Base-by-base conservation (phyloP, 768 basidiomycete genomes). In the Boletus tylopilopsis region DNA sequence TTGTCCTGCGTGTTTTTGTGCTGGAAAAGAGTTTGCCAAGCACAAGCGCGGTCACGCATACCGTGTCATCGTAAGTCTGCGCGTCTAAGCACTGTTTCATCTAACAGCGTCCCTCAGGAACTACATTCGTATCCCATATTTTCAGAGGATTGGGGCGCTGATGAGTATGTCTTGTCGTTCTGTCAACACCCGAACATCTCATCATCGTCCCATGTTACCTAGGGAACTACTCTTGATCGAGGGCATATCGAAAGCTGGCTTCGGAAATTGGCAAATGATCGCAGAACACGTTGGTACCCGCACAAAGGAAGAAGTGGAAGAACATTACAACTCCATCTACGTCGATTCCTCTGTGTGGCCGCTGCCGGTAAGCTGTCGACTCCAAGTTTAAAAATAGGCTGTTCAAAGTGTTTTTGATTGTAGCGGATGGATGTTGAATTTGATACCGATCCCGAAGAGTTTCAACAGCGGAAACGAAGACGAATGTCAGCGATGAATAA, bases 261-360 rank as follows among this genome's bases (percentile, higher is more conserved):
- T 98, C 29, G 95, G 95, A 4, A 98, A 97, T 64, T 99, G 95
- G 95, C 86, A 87, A 64, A 94, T 94, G 61, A 90, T 95, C 36
- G 88, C 94, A 2, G 93, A 93, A 58, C 91, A 96, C 67, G 80
- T 99, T 33, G 96, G 96, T 9, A 94, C 93, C 9, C 79, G 94
- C 49, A 88, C 94, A 11, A 94, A 86, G 65, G 92, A 96, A 61
- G 94, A 98, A 62, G 90, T 92, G 13, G 88, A 94, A 65, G 71
- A 82, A 50, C 95, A 99, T 68, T 99, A 99, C 66, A 79, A 80
- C 37, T 62, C 77, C 41, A 79, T 88, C 32, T 97, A 94, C 62
- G 77, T 95, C 42, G 76, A 88, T 50, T 90, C 89, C 13, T 76
- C 79, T 12, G 60, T 79, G 55, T 94, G 87, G 84, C 92, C 92